Conservation (phyloP, 1,139 yeast genomes). For the Nakaseomyces bracarensis region DNA sequence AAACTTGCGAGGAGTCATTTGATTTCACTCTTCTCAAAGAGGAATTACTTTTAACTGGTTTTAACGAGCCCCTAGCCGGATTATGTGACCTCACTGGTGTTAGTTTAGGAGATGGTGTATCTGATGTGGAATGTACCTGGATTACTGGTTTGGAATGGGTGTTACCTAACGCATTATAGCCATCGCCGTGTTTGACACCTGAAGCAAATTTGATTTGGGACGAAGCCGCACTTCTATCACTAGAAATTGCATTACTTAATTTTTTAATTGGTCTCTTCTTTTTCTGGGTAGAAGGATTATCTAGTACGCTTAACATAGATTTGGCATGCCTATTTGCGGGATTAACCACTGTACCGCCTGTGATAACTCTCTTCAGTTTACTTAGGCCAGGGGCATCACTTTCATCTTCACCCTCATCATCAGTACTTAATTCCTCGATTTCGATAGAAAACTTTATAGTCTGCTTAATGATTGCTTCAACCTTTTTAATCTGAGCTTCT, state of each 20-base stretch:
- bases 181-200: constrained; percentile 16
- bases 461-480: constrained; percentile 18
- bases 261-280: not conserved
- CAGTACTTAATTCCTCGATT: constrained; percentile 16
- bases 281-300: constrained; percentile 1
- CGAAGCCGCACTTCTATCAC: constrained; percentile 1
- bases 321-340: constrained; percentile 11
- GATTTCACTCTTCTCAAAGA: constrained; percentile 14
- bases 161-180: constrained; percentile 14
- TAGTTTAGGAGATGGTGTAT: constrained; percentile 5
- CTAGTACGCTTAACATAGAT: constrained; percentile 22
- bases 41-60: constrained; percentile 1
- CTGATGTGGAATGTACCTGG: constrained; percentile 6
- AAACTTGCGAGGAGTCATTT: constrained; percentile 11
- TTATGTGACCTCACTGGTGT: constrained; percentile 9
- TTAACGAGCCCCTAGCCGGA: constrained; percentile 7
- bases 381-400: constrained; percentile 5
- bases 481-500: constrained; percentile 6
- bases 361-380: constrained; percentile 18
- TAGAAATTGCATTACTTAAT: not conserved
- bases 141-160: constrained; percentile 3
- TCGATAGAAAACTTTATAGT: constrained; percentile 20
- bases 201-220: constrained; percentile 21
- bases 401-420: constrained; percentile 6
- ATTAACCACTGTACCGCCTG: constrained; percentile 16